Base-by-base conservation (phyloP, 78 protist species). In the Monosiga brevicollis region DNA sequence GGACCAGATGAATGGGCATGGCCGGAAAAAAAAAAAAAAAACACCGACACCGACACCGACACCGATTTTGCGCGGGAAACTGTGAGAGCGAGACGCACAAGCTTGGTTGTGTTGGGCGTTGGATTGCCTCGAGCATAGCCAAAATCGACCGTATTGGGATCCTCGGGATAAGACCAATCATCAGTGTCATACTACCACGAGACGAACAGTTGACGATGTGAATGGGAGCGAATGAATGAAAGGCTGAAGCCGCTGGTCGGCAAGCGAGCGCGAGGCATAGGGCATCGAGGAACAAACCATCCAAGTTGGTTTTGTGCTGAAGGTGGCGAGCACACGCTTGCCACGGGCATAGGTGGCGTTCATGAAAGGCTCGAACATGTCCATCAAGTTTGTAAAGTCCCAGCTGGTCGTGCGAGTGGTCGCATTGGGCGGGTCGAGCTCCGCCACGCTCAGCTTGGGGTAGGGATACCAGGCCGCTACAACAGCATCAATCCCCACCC, bases 381-480 rank as follows among this genome's bases (percentile, higher is more conserved):
- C 71, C 42, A n/a, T 3, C 10, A 79, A 35, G 29, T 41, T 34
- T 2, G 2, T 20, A 36, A 79, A 79, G 78, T 81, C 23, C 83
- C 83, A 81, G 36, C 11, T 26, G 10, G 71, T 55, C 15, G 24
- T 22, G 43, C 71, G 71, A 11, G 24, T 22, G 36, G 75, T 11
- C 15, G n/a, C 75, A 11, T 20, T 71, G 2, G 83, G 83, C 43
- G 83, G 83, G 41, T 49, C 35, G 23, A 81, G 75, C 32, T 81
- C 43, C 9, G 83, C 83, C 39, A 81, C 83, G 20, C 78, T 79
- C 11, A 81, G 36, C 34, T 32, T 32, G 2, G 83, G 83, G 24
- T 81, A 81, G 10, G 83, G 83, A 72, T 71, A 81, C 83, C 83
- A 71, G 20, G 54, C n/a, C n/a, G n/a, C n/a, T n/a, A n/a, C n/a